Evolutionary conservation across 208 protist genomes (phyloP).

Genomic region (Herpetomonas muscarum): DNA sequence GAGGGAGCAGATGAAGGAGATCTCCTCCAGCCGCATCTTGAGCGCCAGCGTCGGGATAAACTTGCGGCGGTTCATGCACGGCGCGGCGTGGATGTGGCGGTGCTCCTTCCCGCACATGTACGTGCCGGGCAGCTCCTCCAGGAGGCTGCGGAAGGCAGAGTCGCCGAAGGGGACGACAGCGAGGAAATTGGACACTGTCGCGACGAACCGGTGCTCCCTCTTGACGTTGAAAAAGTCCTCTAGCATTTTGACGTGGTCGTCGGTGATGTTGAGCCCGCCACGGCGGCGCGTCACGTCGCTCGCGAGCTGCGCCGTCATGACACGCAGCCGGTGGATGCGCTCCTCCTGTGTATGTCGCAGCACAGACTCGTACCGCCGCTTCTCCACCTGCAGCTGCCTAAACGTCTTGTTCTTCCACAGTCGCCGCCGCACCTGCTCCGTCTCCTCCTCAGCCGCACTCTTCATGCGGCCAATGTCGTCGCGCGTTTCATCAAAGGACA

Average conservation of each 20-base stretch:
- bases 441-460: slow-evolving; percentile 29
- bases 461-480: slow-evolving; percentile 53
- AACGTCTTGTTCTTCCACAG: slow-evolving; percentile 55
- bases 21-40: slow-evolving; percentile 54
- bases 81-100: slow-evolving; percentile 34
- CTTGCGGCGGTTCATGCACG: slow-evolving; percentile 46
- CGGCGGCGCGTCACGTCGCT: slow-evolving; percentile 27
- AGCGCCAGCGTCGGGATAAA: slow-evolving; percentile 81
- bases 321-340: slow-evolving; percentile 29
- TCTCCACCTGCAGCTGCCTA: slow-evolving; percentile 41
- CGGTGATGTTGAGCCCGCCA: slow-evolving; percentile 11
- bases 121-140: slow-evolving; percentile 53
- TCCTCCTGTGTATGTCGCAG: slow-evolving; percentile 35
- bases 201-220: slow-evolving; percentile 46
- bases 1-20: slow-evolving; percentile 49
- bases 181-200: slow-evolving; percentile 61
- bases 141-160: slow-evolving; percentile 60
- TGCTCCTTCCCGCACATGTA: slow-evolving; percentile 41
- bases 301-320: slow-evolving; percentile 46
- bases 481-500: slow-evolving; percentile 66
- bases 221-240: slow-evolving; percentile 30
- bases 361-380: slow-evolving; percentile 44
- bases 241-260: slow-evolving; percentile 14
- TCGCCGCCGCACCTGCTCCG: slow-evolving; percentile 13
- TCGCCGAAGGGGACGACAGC: slow-evolving; percentile 83